Percentiles rank a stretch among this genome's conserved stretches.
Evolutionary conservation across 768 basidiomycete species (phyloP).

Genomic region (Trichaptum fuscoviolaceum): DNA sequence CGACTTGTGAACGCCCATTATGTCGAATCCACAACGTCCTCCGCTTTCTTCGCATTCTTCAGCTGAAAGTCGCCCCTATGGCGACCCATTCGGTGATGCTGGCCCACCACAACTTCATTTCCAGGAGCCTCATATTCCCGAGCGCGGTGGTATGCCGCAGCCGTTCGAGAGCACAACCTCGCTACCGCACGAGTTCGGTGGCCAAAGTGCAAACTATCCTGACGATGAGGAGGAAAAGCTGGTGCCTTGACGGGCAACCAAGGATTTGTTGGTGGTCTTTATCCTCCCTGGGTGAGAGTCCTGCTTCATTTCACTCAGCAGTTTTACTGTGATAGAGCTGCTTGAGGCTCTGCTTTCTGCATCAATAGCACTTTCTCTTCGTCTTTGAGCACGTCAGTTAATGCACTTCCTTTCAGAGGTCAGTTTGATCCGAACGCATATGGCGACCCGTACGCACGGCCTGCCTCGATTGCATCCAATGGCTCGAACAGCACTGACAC

Average conservation of each 20-base stretch:
- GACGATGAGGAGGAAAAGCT: slow-evolving; percentile 75
- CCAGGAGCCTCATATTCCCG: slow-evolving; percentile 44
- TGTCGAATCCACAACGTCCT: slow-evolving; percentile 4
- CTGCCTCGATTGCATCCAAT: slow-evolving; percentile 34
- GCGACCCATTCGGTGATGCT: slow-evolving; percentile 68
- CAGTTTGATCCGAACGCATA: slow-evolving; percentile 52
- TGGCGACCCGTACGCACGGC: slow-evolving; percentile 62
- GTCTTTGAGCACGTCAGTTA: not conserved
- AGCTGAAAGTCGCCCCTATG: slow-evolving; percentile 23
- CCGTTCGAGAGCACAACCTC: slow-evolving; percentile 56
- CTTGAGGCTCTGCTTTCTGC: slow-evolving; percentile 6
- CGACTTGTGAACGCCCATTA: not conserved
- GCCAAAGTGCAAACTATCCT: slow-evolving; percentile 34
- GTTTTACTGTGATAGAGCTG: not conserved
- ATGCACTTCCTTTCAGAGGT: slow-evolving; percentile 20
- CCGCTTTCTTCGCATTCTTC: not conserved
- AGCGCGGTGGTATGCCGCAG: slow-evolving; percentile 17
- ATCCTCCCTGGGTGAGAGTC: slow-evolving; percentile 66
- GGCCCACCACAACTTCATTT: slow-evolving; percentile 57
- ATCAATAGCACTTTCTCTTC: slow-evolving; percentile 13
- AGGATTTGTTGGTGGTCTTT: slow-evolving; percentile 55
- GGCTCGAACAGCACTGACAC: slow-evolving; percentile 32
- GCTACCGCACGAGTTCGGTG: slow-evolving; percentile 47
- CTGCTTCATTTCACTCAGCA: slow-evolving; percentile 7
- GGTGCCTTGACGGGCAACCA: slow-evolving; percentile 62